phyloP scores from a whole-genome alignment of 352 stramenopile genomes.

The Globisporangium recalcitrans region DNA sequence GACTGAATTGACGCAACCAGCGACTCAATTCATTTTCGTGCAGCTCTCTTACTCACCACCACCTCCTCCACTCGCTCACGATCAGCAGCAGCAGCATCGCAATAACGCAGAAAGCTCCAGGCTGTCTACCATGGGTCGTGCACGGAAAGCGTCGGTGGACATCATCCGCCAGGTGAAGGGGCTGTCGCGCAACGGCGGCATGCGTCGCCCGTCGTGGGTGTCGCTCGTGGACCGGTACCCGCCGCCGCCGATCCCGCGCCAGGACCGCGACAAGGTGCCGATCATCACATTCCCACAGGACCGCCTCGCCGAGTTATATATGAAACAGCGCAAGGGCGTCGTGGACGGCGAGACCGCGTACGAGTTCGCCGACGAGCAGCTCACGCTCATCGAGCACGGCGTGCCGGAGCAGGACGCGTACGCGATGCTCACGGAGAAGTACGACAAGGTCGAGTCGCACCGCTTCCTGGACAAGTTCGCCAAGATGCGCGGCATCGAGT shows the following conservation, averaged over 20 bases:
- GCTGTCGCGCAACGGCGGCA: conserved; percentile 72
- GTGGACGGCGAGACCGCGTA: conserved; percentile 78
- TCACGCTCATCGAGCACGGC: conserved; percentile 81
- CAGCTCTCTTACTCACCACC: neutral
- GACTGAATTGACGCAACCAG: neutral
- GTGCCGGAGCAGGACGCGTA: conserved; percentile 77
- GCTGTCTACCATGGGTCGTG: conserved; percentile 52
- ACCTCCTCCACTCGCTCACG: neutral
- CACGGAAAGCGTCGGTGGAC: conserved; percentile 69
- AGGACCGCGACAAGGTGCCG: conserved; percentile 70
- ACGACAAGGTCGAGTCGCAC: conserved; percentile 75
- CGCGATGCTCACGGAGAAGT: conserved; percentile 79
- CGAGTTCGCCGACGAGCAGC: conserved; percentile 83
- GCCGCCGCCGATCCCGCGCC: conserved; percentile 60
- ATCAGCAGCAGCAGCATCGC: neutral
- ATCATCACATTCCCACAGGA: conserved; percentile 84
- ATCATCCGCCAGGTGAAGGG: conserved; percentile 79
- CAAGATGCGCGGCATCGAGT: conserved; percentile 73
- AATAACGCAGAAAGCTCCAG: neutral
- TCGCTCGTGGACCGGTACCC: conserved; percentile 73
- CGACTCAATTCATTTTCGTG: neutral
- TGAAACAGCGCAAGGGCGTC: conserved; percentile 61
- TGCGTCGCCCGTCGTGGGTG: conserved; percentile 67
- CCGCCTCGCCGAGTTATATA: conserved; percentile 77
- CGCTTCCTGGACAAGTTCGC: conserved; percentile 83